Evolutionary conservation across 2,329 filamentous ascomycete species (phyloP), one percentile per base, ranked within the genome.

Genomic region (Cordyceps farinosa): DNA sequence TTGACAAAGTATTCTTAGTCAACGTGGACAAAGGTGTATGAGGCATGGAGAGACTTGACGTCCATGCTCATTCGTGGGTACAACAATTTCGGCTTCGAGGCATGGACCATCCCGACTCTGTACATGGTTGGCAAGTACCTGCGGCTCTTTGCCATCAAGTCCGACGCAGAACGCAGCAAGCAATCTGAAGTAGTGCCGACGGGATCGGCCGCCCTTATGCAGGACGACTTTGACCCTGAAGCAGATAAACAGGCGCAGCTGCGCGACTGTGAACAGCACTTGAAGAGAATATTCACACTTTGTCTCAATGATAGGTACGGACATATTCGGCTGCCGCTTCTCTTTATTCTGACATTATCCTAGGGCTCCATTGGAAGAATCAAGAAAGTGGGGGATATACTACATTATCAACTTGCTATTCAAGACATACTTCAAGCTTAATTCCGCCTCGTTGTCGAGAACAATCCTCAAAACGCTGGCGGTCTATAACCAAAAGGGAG

Each of bases 341-440:
- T 53, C 62, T 17, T 29, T 11, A 44, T 29, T 13, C 44, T 51
- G 40, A 59, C 48, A 13, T 10, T 9, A 22, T 6, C 13, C 2
- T 70, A 94, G 91, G 76, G 90, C 90, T 65, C 87, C 90, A 15
- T 80, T 97, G 51, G 87, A 92, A 71, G 90, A 96, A 70, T 97
- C 94, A 9, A 87, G 95, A 61, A 99, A 98, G 84, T 99, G 95
- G 95, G 96, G 92, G 7, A 90, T 97, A 54, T 99, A 99, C 79
- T 93, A 92, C 75, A 89, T 94, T 67, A 92, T 93, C 71, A 98
- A 97, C 73, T 84, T 99, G 8, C 82, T 97, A 15, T 99, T 99
- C 85, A 98, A 98, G 78, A 98, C 93, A 1, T 97, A 98, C 76
- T 99, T 99, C 81, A 96, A 91, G 79, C 82, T 98, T 66, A 97